Conservation (phyloP, 139 green algal genomes). For the Chlorella sp. region DNA sequence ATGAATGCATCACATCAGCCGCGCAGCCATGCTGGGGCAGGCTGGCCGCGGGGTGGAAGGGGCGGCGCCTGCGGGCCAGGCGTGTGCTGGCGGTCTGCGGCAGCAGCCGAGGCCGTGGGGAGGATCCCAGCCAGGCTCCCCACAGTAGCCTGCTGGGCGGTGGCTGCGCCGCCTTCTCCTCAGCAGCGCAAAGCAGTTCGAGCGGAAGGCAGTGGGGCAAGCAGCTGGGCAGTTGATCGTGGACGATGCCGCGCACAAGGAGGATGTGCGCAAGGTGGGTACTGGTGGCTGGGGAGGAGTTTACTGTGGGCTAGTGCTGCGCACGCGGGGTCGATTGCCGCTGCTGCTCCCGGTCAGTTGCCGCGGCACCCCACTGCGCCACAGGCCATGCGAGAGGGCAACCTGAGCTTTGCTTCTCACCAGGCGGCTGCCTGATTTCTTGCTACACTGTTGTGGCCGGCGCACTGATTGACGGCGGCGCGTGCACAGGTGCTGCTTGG, state of each 20-base stretch:
- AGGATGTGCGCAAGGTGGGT: constrained; percentile 15
- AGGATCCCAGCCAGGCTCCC: too few species aligned
- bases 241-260: constrained; percentile 22
- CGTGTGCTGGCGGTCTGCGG: too few species aligned
- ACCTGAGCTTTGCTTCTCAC: constrained; percentile 44
- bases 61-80: too few species aligned
- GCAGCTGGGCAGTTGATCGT: constrained; percentile 21
- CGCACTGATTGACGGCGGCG: constrained; percentile 47
- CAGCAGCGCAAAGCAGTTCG: too few species aligned
- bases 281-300: background rate
- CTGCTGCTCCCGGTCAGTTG: background rate
- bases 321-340: background rate
- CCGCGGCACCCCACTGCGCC: background rate
- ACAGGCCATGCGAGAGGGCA: constrained; percentile 21
- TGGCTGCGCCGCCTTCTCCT: too few species aligned
- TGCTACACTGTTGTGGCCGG: constrained; percentile 69
- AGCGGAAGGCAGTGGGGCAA: background rate
- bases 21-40: too few species aligned
- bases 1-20: too few species aligned
- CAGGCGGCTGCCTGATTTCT: constrained; percentile 67
- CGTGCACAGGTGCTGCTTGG: constrained; percentile 52
- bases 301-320: background rate
- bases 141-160: too few species aligned
- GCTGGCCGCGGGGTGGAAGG: too few species aligned
- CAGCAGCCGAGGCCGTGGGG: too few species aligned